These are phyloP conservation scores for Myriangium duriaei DNA, from an alignment of 2,329 filamentous ascomycete genomes.

Conservation along the genomic window DNA sequence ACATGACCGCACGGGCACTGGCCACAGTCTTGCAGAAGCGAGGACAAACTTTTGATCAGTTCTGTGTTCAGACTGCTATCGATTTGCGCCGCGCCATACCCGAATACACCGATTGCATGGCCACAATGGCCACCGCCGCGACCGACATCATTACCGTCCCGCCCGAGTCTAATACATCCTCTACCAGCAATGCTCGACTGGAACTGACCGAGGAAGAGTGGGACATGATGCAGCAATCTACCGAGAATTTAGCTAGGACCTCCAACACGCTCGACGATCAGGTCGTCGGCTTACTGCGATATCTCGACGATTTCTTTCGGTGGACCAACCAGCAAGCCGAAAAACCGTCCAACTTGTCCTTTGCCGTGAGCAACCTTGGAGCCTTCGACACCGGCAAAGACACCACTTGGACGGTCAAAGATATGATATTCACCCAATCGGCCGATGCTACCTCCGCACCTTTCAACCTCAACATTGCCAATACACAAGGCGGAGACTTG, in stretches of 20 bases:
- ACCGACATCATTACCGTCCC: not conserved
- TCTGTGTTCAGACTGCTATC: not conserved
- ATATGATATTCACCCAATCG: conserved; percentile 33
- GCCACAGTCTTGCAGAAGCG: not conserved
- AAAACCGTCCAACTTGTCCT: conserved; percentile 27
- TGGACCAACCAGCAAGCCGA: conserved; percentile 30
- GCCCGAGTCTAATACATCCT: not conserved
- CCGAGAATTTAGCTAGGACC: conserved; percentile 5
- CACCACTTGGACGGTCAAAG: conserved; percentile 16
- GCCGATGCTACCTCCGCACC: conserved; percentile 27
- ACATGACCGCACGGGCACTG: conserved; percentile 28
- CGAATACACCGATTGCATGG: not conserved
- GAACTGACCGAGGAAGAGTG: not conserved
- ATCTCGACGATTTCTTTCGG: conserved; percentile 26
- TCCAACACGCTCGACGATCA: conserved; percentile 25
- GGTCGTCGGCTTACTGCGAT: conserved; percentile 31
- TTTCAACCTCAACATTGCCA: conserved; percentile 30
- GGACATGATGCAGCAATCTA: not conserved
- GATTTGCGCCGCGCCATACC: not conserved
- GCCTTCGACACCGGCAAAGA: conserved; percentile 19
- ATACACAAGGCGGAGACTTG: conserved; percentile 27
- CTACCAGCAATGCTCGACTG: not conserved
- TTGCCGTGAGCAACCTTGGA: conserved; percentile 14
- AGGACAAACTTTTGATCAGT: not conserved
- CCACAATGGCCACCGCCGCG: not conserved